Percentiles rank a stretch among this genome's conserved stretches.
Evolutionary conservation across 2,329 filamentous ascomycete species (phyloP).

Genomic region (Tricladium varicosporioides): DNA sequence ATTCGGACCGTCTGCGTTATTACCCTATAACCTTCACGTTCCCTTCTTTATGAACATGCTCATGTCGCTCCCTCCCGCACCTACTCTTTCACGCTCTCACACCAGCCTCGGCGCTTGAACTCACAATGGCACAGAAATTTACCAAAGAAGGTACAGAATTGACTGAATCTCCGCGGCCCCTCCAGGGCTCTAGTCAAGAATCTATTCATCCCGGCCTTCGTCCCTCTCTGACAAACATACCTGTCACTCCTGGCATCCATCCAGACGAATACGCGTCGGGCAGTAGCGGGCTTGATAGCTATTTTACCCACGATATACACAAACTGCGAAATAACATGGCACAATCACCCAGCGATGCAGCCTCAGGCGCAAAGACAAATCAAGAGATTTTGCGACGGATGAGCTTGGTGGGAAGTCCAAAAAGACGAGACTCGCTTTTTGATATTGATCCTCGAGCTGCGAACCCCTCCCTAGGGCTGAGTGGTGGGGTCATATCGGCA

Average conservation of each 20-base stretch:
- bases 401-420: constrained; percentile 34
- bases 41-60: background rate
- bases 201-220: constrained; percentile 30
- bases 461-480: constrained; percentile 56
- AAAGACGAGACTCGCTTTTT: constrained; percentile 44
- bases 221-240: constrained; percentile 27
- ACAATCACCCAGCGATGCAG: constrained; percentile 29
- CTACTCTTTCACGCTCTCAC: background rate
- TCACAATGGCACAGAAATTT: constrained; percentile 17
- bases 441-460: constrained; percentile 51
- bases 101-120: background rate
- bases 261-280: constrained; percentile 21
- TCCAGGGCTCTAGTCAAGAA: constrained; percentile 16
- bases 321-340: constrained; percentile 23
- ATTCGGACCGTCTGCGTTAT: background rate
- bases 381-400: constrained; percentile 44
- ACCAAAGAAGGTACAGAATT: constrained; percentile 11
- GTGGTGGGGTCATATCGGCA: constrained; percentile 64
- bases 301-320: constrained; percentile 25
- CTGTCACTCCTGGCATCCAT: constrained; percentile 32
- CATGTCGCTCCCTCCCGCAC: background rate
- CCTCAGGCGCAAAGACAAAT: constrained; percentile 37
- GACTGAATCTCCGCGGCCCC: constrained; percentile 22
- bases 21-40: background rate
- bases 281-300: constrained; percentile 18